phyloP scores from a whole-genome alignment of 2,329 filamentous ascomycete genomes.

The Metarhizium guizhouense region DNA sequence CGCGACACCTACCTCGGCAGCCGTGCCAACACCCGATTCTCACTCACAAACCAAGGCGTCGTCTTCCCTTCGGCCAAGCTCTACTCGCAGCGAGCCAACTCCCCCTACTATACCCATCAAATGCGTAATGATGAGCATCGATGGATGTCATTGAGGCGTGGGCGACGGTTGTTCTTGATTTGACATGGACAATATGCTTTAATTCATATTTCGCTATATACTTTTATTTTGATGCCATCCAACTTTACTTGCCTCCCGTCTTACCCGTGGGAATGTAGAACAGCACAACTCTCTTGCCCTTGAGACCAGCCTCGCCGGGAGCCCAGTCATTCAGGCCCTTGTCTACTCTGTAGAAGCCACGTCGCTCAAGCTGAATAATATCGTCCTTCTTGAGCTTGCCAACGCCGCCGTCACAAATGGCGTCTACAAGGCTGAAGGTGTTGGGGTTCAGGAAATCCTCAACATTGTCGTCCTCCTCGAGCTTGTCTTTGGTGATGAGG shows the following conservation, averaged over 20 bases:
- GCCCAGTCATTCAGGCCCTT: slow-evolving; percentile 43
- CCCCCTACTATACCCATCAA: background rate
- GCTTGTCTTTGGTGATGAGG: slow-evolving; percentile 88
- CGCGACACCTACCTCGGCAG: background rate
- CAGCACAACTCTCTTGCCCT: slow-evolving; percentile 41
- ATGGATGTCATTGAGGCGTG: background rate
- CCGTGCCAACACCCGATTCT: background rate
- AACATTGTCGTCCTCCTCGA: slow-evolving; percentile 78
- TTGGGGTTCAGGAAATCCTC: slow-evolving; percentile 74
- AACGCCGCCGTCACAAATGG: slow-evolving; percentile 74
- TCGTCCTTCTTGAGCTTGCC: slow-evolving; percentile 72
- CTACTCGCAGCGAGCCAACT: slow-evolving; percentile 1
- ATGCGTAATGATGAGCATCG: no score
- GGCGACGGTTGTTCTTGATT: background rate
- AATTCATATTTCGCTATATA: background rate
- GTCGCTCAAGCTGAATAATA: slow-evolving; percentile 90
- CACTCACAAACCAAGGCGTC: slow-evolving; percentile 2
- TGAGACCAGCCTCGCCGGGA: slow-evolving; percentile 38
- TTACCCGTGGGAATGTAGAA: slow-evolving; percentile 49
- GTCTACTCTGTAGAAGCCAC: slow-evolving; percentile 87
- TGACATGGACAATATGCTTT: background rate
- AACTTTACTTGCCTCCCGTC: slow-evolving; percentile 12
- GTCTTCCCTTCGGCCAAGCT: background rate
- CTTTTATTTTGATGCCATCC: background rate
- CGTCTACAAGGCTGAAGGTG: slow-evolving; percentile 66